Conservation (phyloP, 352 stramenopile species). For the Globisporangium orthogonon region DNA sequence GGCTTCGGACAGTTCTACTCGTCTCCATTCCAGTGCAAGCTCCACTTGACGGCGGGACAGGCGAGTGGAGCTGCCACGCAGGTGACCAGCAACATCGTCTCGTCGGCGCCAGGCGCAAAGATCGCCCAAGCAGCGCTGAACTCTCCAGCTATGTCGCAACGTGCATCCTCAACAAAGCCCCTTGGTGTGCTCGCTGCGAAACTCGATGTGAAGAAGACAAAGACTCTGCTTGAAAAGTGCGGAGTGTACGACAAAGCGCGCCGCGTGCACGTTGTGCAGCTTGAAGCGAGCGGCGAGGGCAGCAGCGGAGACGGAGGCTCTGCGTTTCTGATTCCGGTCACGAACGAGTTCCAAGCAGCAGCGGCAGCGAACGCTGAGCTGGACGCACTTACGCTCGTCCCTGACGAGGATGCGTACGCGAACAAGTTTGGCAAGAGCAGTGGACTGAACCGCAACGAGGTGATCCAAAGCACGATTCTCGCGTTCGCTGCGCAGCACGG, state of each 20-base stretch:
- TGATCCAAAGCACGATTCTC: constrained; percentile 51
- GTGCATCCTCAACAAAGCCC: constrained; percentile 7
- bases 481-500: constrained; percentile 43
- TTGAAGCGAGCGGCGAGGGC: neutral
- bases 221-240: constrained; percentile 58
- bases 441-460: constrained; percentile 67
- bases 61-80: neutral
- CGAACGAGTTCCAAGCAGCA: constrained; percentile 24
- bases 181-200: constrained; percentile 54
- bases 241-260: constrained; percentile 77
- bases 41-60: constrained; percentile 23
- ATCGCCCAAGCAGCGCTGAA: no score
- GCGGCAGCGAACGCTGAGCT: constrained; percentile 23
- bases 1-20: constrained; percentile 82
- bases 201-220: constrained; percentile 66
- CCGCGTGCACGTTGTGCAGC: constrained; percentile 45
- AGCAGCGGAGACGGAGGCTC: constrained; percentile 7
- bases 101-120: neutral
- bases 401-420: constrained; percentile 52
- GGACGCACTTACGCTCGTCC: constrained; percentile 27
- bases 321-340: constrained; percentile 63
- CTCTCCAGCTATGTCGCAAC: neutral
- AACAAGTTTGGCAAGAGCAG: constrained; percentile 77
- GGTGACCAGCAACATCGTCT: neutral
- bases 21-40: constrained; percentile 41